A percentile compares a stretch with the other conserved stretches of the same genome.
Evolutionary conservation across 2,329 filamentous ascomycete species (phyloP).

Genomic region (Claviceps arundinis): DNA sequence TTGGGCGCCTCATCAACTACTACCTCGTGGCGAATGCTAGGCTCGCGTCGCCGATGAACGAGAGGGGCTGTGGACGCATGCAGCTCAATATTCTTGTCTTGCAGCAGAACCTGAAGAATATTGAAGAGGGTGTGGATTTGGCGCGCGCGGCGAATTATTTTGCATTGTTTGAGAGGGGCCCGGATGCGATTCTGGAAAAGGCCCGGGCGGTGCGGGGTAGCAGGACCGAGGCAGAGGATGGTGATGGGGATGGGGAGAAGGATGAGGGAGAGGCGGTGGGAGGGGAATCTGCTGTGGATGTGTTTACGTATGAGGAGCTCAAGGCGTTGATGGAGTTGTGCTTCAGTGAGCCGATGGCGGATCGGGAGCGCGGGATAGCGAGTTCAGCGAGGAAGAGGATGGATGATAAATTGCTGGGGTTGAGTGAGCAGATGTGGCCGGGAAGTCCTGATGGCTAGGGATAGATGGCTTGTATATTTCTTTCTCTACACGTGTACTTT

Average conservation of each 20-base stretch:
- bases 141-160: constrained; percentile 54
- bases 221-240: constrained; percentile 16
- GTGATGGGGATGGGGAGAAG: too few species aligned
- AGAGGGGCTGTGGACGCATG: constrained; percentile 71
- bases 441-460: constrained; percentile 20
- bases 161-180: constrained; percentile 50
- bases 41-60: constrained; percentile 71
- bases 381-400: constrained; percentile 54
- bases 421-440: constrained; percentile 61
- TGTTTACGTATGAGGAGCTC: constrained; percentile 53
- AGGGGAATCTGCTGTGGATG: constrained; percentile 20
- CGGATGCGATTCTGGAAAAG: constrained; percentile 50
- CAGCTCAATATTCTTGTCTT: constrained; percentile 88
- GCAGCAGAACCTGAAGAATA: constrained; percentile 92
- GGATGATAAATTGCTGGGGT: constrained; percentile 54
- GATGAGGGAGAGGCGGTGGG: too few species aligned
- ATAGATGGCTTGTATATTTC: not conserved
- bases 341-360: constrained; percentile 53
- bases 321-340: constrained; percentile 53
- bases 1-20: constrained; percentile 65
- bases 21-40: constrained; percentile 62
- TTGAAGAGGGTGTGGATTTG: constrained; percentile 59
- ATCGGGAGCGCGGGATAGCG: constrained; percentile 54
- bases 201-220: constrained; percentile 36
- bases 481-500: not conserved